Conservation (phyloP, 1,139 yeast genomes). For the Pichia sp. region DNA sequence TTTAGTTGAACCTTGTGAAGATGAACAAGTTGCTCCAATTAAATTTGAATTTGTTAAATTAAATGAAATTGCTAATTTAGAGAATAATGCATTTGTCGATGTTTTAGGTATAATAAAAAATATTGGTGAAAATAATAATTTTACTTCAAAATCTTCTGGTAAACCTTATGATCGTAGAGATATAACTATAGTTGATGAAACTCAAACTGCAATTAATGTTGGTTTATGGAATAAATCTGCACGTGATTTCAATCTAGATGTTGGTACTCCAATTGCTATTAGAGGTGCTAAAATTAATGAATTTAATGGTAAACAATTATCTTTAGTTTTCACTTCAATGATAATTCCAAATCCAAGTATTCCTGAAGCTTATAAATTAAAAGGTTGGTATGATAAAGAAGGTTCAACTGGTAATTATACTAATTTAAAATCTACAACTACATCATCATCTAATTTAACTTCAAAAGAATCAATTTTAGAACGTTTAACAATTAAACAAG, state of each 20-base stretch:
- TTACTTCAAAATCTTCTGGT: constrained; percentile 89
- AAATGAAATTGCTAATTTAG: constrained; percentile 56
- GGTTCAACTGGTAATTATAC: constrained; percentile 61
- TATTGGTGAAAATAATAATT: constrained; percentile 66
- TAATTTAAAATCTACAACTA: constrained; percentile 42
- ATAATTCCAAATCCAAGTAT: constrained; percentile 78
- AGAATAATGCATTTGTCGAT: constrained; percentile 69
- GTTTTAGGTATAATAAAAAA: constrained; percentile 80
- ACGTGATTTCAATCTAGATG: constrained; percentile 60
- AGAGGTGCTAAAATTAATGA: constrained; percentile 89
- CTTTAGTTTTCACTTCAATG: constrained; percentile 74
- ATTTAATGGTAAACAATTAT: constrained; percentile 79
- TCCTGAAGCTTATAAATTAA: constrained; percentile 76
- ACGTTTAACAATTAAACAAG: constrained; percentile 62
- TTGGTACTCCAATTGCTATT: constrained; percentile 82
- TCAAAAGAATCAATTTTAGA: constrained; percentile 28
- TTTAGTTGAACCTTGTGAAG: constrained; percentile 63
- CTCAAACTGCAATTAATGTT: constrained; percentile 65
- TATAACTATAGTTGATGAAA: constrained; percentile 75
- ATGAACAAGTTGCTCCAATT: constrained; percentile 65
- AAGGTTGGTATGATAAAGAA: constrained; percentile 90
- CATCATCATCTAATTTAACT: constrained; percentile 27
- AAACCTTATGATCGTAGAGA: constrained; percentile 90
- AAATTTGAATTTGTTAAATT: constrained; percentile 71
- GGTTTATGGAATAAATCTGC: constrained; percentile 94